Percentiles rank a stretch among this genome's conserved stretches.
These are phyloP conservation scores for Verbascum thapsus DNA, from an alignment of 257 asterid species.

Conservation along the genomic window DNA sequence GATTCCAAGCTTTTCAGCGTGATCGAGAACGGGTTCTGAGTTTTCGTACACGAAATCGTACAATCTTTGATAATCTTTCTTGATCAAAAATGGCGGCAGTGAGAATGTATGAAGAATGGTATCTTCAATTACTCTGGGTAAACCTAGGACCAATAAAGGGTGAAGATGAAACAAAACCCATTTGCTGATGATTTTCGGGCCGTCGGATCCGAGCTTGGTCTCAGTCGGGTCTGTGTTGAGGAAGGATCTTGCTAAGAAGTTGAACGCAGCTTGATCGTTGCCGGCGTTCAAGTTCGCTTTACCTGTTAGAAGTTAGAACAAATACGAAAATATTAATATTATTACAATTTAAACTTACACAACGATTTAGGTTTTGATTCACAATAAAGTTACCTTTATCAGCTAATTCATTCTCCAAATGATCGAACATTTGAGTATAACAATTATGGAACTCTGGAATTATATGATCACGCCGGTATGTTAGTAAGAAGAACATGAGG, in stretches of 20 bases:
- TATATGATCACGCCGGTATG: slow-evolving; percentile 56
- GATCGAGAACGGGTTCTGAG: slow-evolving; percentile 56
- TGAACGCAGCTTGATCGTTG: slow-evolving; percentile 75
- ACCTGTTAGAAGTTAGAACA: too few relatives aligned
- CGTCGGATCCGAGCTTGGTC: slow-evolving; percentile 63
- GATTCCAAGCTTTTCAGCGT: slow-evolving; percentile 59
- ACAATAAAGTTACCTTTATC: too few relatives aligned
- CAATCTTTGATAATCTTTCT: slow-evolving; percentile 57
- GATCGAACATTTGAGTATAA: slow-evolving; percentile 49
- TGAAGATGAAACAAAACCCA: slow-evolving; percentile 81
- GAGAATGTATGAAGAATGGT: slow-evolving; percentile 55
- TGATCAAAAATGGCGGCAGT: slow-evolving; percentile 60
- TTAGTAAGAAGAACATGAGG: slow-evolving; percentile 58
- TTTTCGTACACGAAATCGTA: slow-evolving; percentile 64
- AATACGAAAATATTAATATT: too few relatives aligned
- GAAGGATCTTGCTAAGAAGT: slow-evolving; percentile 58
- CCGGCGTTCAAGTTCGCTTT: slow-evolving; percentile 51
- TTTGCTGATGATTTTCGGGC: slow-evolving; percentile 56
- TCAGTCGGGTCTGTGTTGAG: slow-evolving; percentile 60
- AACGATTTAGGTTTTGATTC: too few relatives aligned
- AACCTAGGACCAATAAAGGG: slow-evolving; percentile 57
- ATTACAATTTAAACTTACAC: too few relatives aligned
- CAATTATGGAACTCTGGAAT: slow-evolving; percentile 66
- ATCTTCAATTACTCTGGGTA: slow-evolving; percentile 63
- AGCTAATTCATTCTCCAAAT: slow-evolving; percentile 50